Percentiles rank a stretch among this genome's conserved stretches.
phyloP scores from a whole-genome alignment of 345 rosid genomes.

The Pistacia vera region DNA sequence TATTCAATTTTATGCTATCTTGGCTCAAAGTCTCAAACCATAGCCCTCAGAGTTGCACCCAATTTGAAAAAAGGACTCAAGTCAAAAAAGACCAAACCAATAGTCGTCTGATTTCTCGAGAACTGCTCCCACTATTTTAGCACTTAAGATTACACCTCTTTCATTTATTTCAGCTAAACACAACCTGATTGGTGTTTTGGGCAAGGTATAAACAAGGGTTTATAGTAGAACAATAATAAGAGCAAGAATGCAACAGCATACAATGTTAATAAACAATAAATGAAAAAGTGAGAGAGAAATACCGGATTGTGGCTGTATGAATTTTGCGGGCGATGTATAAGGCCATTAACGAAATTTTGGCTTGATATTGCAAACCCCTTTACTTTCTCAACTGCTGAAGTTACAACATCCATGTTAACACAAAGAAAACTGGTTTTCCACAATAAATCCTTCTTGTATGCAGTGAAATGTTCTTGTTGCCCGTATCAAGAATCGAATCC shows the following conservation, averaged over 20 bases:
- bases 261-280: background rate
- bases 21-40: too few species aligned
- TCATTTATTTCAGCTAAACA: background rate
- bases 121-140: background rate
- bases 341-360: conserved; percentile 48
- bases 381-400: conserved; percentile 46
- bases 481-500: too few species aligned
- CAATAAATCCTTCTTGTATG: too few species aligned
- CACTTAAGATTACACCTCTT: background rate
- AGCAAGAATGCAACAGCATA: background rate
- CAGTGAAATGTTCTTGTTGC: too few species aligned
- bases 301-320: conserved; percentile 59
- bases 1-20: too few species aligned
- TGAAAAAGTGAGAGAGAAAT: background rate
- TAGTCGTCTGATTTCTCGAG: background rate
- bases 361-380: conserved; percentile 52
- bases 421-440: background rate
- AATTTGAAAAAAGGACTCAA: background rate
- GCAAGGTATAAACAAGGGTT: background rate
- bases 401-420: conserved; percentile 51
- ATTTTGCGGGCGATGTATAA: conserved; percentile 36
- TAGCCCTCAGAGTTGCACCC: background rate
- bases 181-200: background rate
- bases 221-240: background rate
- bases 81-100: too few species aligned